These are phyloP conservation scores for Crepidotus variabilis DNA, from an alignment of 768 basidiomycete species.

Conservation along the genomic window DNA sequence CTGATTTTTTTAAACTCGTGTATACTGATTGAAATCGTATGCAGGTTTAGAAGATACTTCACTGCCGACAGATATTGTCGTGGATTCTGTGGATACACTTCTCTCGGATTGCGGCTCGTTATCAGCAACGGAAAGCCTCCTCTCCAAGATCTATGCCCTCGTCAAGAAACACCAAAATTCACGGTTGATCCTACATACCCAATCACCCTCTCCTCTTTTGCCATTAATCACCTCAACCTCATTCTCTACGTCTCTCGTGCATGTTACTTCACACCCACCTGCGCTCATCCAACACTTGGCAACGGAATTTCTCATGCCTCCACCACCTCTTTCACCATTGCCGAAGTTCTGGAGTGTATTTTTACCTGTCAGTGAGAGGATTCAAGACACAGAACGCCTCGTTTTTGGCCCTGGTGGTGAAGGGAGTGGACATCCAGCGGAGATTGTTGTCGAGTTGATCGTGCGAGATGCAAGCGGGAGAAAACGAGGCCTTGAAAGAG, in stretches of 20 bases:
- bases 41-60: slow-evolving; percentile 29
- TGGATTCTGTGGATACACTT: slow-evolving; percentile 74
- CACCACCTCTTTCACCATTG: slow-evolving; percentile 58
- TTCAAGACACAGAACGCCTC: slow-evolving; percentile 53
- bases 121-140: slow-evolving; percentile 47
- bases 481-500: slow-evolving; percentile 54
- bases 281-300: slow-evolving; percentile 66
- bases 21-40: neutral
- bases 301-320: slow-evolving; percentile 64
- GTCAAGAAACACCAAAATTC: slow-evolving; percentile 41
- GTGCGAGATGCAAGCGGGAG: slow-evolving; percentile 43
- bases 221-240: slow-evolving; percentile 54
- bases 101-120: slow-evolving; percentile 52
- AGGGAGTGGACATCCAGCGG: slow-evolving; percentile 40
- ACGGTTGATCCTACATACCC: slow-evolving; percentile 57
- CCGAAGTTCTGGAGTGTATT: slow-evolving; percentile 83
- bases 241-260: slow-evolving; percentile 63
- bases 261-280: slow-evolving; percentile 68
- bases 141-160: slow-evolving; percentile 43
- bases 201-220: slow-evolving; percentile 44
- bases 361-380: slow-evolving; percentile 60
- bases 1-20: neutral
- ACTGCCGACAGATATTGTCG: slow-evolving; percentile 54
- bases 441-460: slow-evolving; percentile 62
- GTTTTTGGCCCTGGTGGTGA: slow-evolving; percentile 55